Evolutionary conservation across 2,329 filamentous ascomycete species (phyloP).

Genomic region (Fusarium protoensiforme): DNA sequence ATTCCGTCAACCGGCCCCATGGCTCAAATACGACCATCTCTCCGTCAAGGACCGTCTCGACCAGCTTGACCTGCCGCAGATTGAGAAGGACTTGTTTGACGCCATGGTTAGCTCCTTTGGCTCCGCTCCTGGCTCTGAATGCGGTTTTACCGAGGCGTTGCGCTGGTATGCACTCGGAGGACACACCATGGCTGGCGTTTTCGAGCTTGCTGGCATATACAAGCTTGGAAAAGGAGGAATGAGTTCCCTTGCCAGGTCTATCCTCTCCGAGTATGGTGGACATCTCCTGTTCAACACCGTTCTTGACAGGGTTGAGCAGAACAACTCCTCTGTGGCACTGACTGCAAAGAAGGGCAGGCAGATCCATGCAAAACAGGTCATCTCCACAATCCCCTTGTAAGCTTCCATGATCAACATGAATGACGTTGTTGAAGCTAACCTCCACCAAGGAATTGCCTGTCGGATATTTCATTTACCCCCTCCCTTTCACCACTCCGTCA

Average conservation of each 20-base stretch:
- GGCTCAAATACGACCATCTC: slow-evolving; percentile 41
- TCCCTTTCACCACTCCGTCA: slow-evolving; percentile 10
- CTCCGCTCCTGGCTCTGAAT: neutral
- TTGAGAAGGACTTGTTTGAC: slow-evolving; percentile 30
- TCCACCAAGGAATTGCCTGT: neutral
- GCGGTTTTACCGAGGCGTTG: slow-evolving; percentile 23
- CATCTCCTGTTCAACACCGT: slow-evolving; percentile 20
- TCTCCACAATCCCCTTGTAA: slow-evolving; percentile 33
- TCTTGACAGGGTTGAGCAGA: slow-evolving; percentile 2
- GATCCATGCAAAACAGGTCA: slow-evolving; percentile 1
- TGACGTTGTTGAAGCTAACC: neutral
- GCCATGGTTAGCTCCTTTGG: slow-evolving; percentile 28
- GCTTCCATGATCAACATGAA: neutral
- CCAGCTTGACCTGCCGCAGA: slow-evolving; percentile 32
- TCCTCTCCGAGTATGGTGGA: slow-evolving; percentile 6
- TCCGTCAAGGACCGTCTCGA: slow-evolving; percentile 45
- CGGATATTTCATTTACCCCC: neutral
- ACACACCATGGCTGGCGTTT: slow-evolving; percentile 15
- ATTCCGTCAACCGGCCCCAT: slow-evolving; percentile 38
- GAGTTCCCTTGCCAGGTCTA: slow-evolving; percentile 17
- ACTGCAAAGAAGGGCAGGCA: slow-evolving; percentile 3
- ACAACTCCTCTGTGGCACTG: neutral
- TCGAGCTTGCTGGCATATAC: slow-evolving; percentile 17
- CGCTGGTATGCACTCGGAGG: slow-evolving; percentile 32
- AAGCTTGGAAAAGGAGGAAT: slow-evolving; percentile 36